Conservation (phyloP, 202 grass and related monocot species). For the Hordeum pubiflorum region DNA sequence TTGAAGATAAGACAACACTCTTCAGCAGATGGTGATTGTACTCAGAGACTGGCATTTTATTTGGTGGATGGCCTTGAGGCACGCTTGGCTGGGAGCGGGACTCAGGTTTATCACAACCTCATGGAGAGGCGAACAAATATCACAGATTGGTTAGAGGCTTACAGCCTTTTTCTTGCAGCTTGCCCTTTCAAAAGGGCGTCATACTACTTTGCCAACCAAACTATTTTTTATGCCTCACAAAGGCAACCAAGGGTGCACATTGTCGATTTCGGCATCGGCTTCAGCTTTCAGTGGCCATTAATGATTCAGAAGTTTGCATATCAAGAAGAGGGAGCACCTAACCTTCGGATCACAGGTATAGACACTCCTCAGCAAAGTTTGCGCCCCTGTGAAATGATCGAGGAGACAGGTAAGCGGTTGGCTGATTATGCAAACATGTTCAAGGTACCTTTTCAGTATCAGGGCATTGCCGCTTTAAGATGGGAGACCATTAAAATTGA, state of each 20-base stretch:
- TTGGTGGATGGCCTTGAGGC: background rate
- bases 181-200: background rate
- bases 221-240: background rate
- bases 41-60: background rate
- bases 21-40: background rate
- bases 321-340: background rate
- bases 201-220: background rate
- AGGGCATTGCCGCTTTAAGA: conserved; percentile 15
- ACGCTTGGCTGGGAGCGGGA: background rate
- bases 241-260: background rate
- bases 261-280: background rate
- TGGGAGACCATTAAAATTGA: conserved; percentile 24
- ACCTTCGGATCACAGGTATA: background rate
- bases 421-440: background rate
- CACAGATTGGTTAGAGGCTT: background rate
- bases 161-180: background rate
- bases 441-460: background rate
- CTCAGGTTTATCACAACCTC: background rate
- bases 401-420: background rate
- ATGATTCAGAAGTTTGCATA: background rate
- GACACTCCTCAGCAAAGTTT: background rate
- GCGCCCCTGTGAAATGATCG: background rate
- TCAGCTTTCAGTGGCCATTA: background rate
- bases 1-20: background rate
- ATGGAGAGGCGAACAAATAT: background rate